A percentile compares a stretch with the other conserved stretches of the same genome.
These are phyloP conservation scores for Sporothrix sp. DNA, from an alignment of 2,329 filamentous ascomycete genomes.

Conservation along the genomic window DNA sequence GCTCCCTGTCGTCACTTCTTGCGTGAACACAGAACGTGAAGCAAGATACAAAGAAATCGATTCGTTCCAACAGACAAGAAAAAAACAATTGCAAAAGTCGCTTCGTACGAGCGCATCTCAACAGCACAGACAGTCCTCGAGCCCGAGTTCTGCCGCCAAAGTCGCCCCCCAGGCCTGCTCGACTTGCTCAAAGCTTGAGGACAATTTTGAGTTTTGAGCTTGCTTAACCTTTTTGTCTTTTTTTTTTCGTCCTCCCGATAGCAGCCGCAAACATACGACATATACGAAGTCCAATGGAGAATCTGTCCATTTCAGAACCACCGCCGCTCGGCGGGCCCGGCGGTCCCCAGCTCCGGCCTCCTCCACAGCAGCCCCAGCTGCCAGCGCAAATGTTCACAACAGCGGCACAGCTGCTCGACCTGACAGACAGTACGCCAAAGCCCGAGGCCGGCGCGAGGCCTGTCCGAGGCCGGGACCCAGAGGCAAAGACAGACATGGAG, in stretches of 20 bases:
- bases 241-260: too few species aligned
- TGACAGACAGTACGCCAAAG: slow-evolving; percentile 81
- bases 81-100: too few species aligned
- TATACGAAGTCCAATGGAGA: slow-evolving; percentile 21
- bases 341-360: slow-evolving; percentile 22
- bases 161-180: neutral
- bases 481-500: neutral
- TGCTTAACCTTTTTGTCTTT: too few species aligned
- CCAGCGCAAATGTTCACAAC: slow-evolving; percentile 98
- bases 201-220: too few species aligned
- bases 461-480: neutral
- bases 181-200: neutral
- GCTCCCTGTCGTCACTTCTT: slow-evolving; percentile 7
- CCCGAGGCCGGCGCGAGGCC: neutral
- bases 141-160: neutral
- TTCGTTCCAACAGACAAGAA: too few species aligned
- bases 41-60: neutral
- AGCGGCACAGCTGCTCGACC: slow-evolving; percentile 84
- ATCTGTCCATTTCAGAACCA: slow-evolving; percentile 24
- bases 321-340: slow-evolving; percentile 24
- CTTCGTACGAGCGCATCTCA: too few species aligned
- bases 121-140: neutral
- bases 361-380: slow-evolving; percentile 51
- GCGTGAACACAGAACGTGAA: neutral
- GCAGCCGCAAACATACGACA: neutral